Evolutionary conservation across 2,329 filamentous ascomycete species (phyloP), one percentile per base, ranked within the genome.

Genomic region (Alternaria triticimaculans): DNA sequence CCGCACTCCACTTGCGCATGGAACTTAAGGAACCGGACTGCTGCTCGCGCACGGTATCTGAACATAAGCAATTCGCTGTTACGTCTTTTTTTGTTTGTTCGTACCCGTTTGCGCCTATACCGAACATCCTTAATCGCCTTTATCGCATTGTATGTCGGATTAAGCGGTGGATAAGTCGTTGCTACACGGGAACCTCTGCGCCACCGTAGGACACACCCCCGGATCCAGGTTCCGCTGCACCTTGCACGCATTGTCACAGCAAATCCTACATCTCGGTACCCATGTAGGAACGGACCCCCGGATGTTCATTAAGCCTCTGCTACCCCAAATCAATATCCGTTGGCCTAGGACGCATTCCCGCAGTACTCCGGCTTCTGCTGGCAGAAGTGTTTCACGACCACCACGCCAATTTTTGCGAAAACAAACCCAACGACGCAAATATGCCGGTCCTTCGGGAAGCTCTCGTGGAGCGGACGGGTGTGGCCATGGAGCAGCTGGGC

Each of bases 401-500:
- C 51, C 61, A 58, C 63, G 28, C 57, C 63, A 58, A 55, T 63
- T 60, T 46, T 53, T 58, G 45, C 48, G 53, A 62, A 65, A 46
- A 57, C 63, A 21, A 66, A 44, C 51, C 37, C 56, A 44, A 55
- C 54, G 53, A 71, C 55, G 62, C 66, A 62, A 69, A 70, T 26
- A 80, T 80, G 78, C 77, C 78, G 64, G 77, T 70, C 43, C 65
- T 80, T 70, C 67, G 71, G 58, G 75, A 78, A 45, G 61, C 70
- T 49, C 66, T 78, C 58, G 68, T 70, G 60, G 66, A 69, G 58
- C 70, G 71, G 63, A 70, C 76, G 30, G 72, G 70, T 50, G 71
- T 70, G 63, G 73, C 70, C 58, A 64, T 78, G 69, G 73, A 61
- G 26, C 75, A 76, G 55, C 64, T 80, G 26, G 72, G 72, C 53